A percentile compares a stretch with the other conserved stretches of the same genome.
phyloP scores from a whole-genome alignment of 345 rosid species.

The Sonneratia caseolaris region DNA sequence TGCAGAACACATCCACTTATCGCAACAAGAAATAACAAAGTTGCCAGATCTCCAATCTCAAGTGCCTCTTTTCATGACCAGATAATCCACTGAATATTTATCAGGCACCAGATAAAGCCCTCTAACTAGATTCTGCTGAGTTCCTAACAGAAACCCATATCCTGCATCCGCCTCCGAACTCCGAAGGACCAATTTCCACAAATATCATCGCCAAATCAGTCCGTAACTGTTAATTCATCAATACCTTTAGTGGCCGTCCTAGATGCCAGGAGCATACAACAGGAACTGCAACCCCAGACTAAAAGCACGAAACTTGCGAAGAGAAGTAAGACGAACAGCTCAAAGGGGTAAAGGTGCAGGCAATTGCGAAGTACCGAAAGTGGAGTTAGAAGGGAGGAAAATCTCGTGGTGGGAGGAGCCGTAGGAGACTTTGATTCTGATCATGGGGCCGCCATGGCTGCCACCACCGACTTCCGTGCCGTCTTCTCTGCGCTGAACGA shows the following conservation, averaged over 20 bases:
- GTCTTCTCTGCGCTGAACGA: slow-evolving; percentile 44
- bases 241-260: no score
- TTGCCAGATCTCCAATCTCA: no score
- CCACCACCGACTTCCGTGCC: slow-evolving; percentile 18
- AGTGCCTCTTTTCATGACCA: no score
- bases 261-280: background rate
- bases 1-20: no score
- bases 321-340: background rate
- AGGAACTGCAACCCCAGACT: background rate
- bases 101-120: no score
- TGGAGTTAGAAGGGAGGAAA: slow-evolving; percentile 32
- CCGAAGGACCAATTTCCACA: no score
- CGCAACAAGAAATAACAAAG: no score
- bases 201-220: background rate
- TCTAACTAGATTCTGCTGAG: no score
- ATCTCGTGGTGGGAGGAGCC: slow-evolving; percentile 44
- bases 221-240: background rate
- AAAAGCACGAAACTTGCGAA: background rate
- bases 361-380: slow-evolving; percentile 42
- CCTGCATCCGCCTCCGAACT: no score
- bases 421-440: slow-evolving; percentile 31
- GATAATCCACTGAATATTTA: no score
- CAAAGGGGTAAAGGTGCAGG: background rate
- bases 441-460: slow-evolving; percentile 18
- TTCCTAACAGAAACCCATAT: no score